phyloP scores from a whole-genome alignment of 2,329 filamentous ascomycete genomes.

The Fusarium paranaense region DNA sequence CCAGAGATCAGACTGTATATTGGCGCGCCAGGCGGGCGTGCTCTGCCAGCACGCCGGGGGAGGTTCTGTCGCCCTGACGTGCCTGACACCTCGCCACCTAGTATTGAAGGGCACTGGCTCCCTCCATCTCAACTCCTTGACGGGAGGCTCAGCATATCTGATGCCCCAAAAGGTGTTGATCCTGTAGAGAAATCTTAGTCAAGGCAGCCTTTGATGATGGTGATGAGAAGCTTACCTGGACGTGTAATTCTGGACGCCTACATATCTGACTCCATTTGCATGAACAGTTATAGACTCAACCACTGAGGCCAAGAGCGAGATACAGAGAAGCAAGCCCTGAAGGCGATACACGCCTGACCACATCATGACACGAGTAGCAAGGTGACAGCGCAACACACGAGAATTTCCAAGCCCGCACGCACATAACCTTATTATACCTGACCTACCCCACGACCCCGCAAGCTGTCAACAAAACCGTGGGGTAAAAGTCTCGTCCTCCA shows the following conservation, averaged over 20 bases:
- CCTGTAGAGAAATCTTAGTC: not conserved
- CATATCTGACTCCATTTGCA: not conserved
- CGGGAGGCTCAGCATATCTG: constrained; percentile 5
- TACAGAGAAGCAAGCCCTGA: not conserved
- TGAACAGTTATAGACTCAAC: not conserved
- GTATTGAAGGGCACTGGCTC: not conserved
- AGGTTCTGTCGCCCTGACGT: not conserved
- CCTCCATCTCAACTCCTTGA: constrained; percentile 3
- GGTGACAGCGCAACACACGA: not conserved
- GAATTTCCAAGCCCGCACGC: not conserved
- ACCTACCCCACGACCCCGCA: not conserved
- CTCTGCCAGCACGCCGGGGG: constrained; percentile 2
- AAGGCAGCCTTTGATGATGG: not conserved
- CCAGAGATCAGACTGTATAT: not conserved
- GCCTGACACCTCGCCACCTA: not conserved
- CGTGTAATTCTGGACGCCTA: not conserved
- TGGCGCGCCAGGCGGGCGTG: not conserved
- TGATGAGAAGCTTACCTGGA: not conserved
- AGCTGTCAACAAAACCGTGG: not conserved
- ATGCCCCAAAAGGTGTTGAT: constrained; percentile 4
- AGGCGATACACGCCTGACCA: not conserved
- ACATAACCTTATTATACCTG: not conserved
- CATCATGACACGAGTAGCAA: not conserved
- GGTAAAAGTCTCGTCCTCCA: not conserved
- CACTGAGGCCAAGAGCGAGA: not conserved